Evolutionary conservation across 306 rosid genomes (phyloP), one percentile per base, ranked within the genome.

Genomic region (Cyclanthera cordifolia): DNA sequence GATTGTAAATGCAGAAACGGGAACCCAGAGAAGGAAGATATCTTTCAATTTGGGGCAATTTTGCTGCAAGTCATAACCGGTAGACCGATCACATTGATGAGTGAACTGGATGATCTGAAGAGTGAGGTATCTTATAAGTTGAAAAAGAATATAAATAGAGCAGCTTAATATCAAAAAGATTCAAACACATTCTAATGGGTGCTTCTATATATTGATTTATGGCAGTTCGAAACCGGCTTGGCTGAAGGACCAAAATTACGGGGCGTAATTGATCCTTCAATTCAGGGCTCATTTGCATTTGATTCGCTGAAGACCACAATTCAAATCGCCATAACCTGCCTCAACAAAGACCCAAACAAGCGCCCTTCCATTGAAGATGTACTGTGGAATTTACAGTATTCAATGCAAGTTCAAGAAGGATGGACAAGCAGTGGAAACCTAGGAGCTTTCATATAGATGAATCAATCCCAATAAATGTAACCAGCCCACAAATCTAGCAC

Each of bases 351-450:
- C 54, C 25, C 85, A 14, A 79, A 64, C 59, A 82, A 83, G 71
- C 93, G 94, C 21, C 98, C 98, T 69, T 93, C 98, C 0, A 84
- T 93, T 12, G 96, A 93, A 65, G 95, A 93, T 23, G 82, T 89
- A 53, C 80, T 89, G 9, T 93, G 98, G 98, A 83, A 93, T 75
- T 72, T 93, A 81, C 96, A 89, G 80, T 93, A 93, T 61, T 77
- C 98, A 16, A 77, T 87, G 75, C 98, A 93, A 76, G 95, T 89
- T 74, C 96, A 93, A 80, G 98, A 87, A 72, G 89, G 88, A 1
- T 86, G 98, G 89, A 82, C 81, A 37, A 87, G 95, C 77, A 86
- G 97, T 61, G 99, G 96, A 57, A 88, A 79, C 76, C 81, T 88
- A 10, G 73, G 83, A 60, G 39, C 80, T 34, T 78, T 76, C 51